Evolutionary conservation across 768 basidiomycete genomes (phyloP), one percentile per base, ranked within the genome.

Genomic region (Tylopilus sp.): DNA sequence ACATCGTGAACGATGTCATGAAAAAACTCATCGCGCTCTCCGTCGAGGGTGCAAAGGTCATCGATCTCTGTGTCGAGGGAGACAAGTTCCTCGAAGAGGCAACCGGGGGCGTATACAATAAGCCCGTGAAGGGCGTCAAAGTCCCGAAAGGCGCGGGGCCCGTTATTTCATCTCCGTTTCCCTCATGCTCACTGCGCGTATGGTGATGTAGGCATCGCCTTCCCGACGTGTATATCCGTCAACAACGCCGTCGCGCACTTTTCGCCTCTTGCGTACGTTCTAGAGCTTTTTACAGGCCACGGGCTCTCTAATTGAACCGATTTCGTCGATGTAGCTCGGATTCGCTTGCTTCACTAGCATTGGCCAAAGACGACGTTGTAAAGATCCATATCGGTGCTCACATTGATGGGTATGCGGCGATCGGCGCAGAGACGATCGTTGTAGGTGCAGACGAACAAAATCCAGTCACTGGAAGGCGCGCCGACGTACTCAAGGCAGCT

Each of bases 171-270:
- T 25, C 16, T 25, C 24, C 30, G 33, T 29, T 26, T 2, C 22
- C 26, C 44, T 6, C 16, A 19, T 28, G 16, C 52, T 69, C 25
- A 70, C 19, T 14, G 10, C 12, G 12, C 37, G 29, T 3, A 34
- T 30, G n/a, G 16, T 13, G 37, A 4, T 29, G 9, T 43, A 95
- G 92, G 92, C 50, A 78, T 96, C 67, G 92, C 93, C 2, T 98
- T 98, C 80, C 97, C 97, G 17, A 98, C 97, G 17, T 84, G 80
- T 62, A 74, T 99, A 61, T 95, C 93, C 24, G 85, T 98, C 60
- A 98, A 98, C 84, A 95, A 97, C 74, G 80, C 85, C 62, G 93
- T 98, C 56, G 86, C 92, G 38, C 92, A 98, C 74, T 97, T 93
- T 78, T 95, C 95, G 12, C 97, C 97, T n/a, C 83, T 98, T 50